phyloP scores from a whole-genome alignment of 1,284 basidiomycete species.

The Trichosporon coremiiforme region DNA sequence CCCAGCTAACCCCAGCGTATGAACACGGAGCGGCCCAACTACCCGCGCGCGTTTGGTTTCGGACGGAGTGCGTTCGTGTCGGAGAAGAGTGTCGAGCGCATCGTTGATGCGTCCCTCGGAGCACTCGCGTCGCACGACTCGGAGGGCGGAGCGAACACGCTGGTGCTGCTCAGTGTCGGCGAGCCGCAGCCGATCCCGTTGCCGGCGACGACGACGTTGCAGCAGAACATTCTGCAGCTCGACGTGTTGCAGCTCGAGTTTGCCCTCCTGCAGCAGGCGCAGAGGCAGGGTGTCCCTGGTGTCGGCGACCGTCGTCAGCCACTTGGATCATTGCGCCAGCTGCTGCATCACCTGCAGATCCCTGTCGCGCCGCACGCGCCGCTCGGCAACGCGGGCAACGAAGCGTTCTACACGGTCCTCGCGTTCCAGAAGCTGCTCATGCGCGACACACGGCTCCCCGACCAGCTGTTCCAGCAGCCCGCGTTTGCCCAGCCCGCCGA shows the following conservation, averaged over 20 bases:
- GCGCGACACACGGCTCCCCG: slow-evolving; percentile 50
- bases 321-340: slow-evolving; percentile 42
- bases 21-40: slow-evolving; percentile 48
- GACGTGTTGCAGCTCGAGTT: slow-evolving; percentile 61
- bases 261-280: slow-evolving; percentile 47
- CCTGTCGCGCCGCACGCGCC: slow-evolving; percentile 51
- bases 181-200: slow-evolving; percentile 42
- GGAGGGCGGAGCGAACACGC: slow-evolving; percentile 69
- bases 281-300: slow-evolving; percentile 42
- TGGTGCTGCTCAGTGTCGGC: slow-evolving; percentile 75
- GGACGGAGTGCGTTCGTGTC: slow-evolving; percentile 72
- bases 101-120: slow-evolving; percentile 74
- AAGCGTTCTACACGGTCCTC: slow-evolving; percentile 56
- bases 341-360: slow-evolving; percentile 53
- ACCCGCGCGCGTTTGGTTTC: slow-evolving; percentile 59
- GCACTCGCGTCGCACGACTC: slow-evolving; percentile 73
- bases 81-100: slow-evolving; percentile 68
- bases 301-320: slow-evolving; percentile 46
- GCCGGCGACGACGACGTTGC: slow-evolving; percentile 59
- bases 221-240: slow-evolving; percentile 70
- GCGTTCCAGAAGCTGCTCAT: slow-evolving; percentile 56
- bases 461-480: slow-evolving; percentile 39
- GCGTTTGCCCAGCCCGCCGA: slow-evolving; percentile 20
- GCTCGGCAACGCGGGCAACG: slow-evolving; percentile 56
- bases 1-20: slow-evolving; percentile 39